Percentiles rank a stretch among this genome's conserved stretches.
These are phyloP conservation scores for Lactarius evosmus DNA, from an alignment of 768 basidiomycete genomes.

Conservation along the genomic window DNA sequence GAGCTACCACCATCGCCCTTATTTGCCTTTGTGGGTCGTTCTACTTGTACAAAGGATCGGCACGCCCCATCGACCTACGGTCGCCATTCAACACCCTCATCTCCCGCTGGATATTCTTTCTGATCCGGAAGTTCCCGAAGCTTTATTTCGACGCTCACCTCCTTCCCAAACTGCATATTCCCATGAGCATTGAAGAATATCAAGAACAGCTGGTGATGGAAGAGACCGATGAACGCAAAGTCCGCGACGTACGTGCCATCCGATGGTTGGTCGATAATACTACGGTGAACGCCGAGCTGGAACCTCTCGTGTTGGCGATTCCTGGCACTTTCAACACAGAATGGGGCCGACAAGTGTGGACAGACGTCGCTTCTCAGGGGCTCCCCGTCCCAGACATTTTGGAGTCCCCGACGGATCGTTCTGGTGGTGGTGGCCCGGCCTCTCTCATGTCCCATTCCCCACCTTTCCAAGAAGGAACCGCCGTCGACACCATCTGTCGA, in stretches of 20 bases:
- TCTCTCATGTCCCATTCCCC: no score
- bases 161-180: neutral
- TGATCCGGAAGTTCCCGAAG: constrained; percentile 5
- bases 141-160: neutral
- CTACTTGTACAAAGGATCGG: constrained; percentile 21
- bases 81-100: constrained; percentile 20
- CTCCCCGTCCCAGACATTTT: neutral
- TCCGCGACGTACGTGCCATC: constrained; percentile 8
- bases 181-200: neutral
- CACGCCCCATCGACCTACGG: constrained; percentile 6
- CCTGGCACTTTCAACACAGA: constrained; percentile 12
- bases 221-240: neutral
- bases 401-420: neutral
- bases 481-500: neutral
- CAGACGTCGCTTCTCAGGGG: neutral
- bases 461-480: neutral
- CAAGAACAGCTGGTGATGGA: constrained; percentile 11
- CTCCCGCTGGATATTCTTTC: constrained; percentile 13
- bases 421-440: neutral
- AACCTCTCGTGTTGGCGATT: constrained; percentile 10
- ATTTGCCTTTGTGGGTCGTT: constrained; percentile 12
- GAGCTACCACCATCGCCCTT: constrained; percentile 2
- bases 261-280: constrained; percentile 9
- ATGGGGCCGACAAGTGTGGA: constrained; percentile 15
- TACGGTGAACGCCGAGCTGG: neutral